Evolutionary conservation across 179 eudicot genomes (phyloP), one percentile per base, ranked within the genome.

Genomic region (Drosera spatulata): DNA sequence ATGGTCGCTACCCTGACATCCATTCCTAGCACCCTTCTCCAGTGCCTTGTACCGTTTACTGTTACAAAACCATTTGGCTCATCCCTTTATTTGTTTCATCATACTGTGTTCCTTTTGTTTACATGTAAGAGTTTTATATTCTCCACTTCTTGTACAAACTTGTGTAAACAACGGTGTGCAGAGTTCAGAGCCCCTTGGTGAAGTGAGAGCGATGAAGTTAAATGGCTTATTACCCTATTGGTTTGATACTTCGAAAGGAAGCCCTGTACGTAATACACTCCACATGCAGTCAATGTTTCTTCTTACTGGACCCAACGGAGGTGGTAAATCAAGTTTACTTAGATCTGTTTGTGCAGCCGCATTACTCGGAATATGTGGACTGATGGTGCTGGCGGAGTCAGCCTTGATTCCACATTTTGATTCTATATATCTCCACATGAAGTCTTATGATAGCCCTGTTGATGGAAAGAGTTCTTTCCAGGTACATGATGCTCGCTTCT

Each of bases 391-490:
- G 62, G 99, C 95, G 15, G 90, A 84, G 63, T 89, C 95, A 55
- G 99, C 99, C 53, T 66, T 64, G 41, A 86, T 89, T 66, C 99
- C 96, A 60, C 93, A 88, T 80, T 89, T 89, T 64, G 99, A 93
- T 72, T 84, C 96, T 50, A 77, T 93, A 53, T 81, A 79, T 83
- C 86, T 93, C 65, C 99, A 93, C 77, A 81, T 93, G 95, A 93
- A 93, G 75, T 89, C 99, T 66, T 93, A 93, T 69, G 99, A 93
- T 64, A 93, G 99, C 77, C 99, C 99, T 73, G 85, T 84, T 51
- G 99, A 93, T 82, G 96, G 95, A 58, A 93, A 93, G 73, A 93
- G 99, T 73, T 93, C 96, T 54, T 93, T 93, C 75, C 99, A 93
- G 96, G 99, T 93, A 69, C 56, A 40, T 48, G 39, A n/a, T 37